Evolutionary conservation across 768 basidiomycete species (phyloP).

Genomic region (Trametes coccinea): DNA sequence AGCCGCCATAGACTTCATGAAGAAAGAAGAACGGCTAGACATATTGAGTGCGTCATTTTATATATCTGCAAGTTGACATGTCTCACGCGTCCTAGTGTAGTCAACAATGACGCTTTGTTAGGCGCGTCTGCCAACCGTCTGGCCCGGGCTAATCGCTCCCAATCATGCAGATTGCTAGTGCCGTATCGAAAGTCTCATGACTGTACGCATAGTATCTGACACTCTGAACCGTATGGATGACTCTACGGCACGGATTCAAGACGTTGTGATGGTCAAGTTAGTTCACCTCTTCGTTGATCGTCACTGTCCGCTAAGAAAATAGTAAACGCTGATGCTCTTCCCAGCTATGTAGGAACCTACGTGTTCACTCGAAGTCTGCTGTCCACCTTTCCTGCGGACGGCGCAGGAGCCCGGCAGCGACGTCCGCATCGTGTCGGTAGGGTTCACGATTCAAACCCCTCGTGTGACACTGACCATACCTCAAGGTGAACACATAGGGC

Average conservation of each 20-base stretch:
- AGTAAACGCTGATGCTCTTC: conserved; percentile 20
- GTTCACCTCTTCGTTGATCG: neutral
- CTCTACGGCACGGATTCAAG: conserved; percentile 36
- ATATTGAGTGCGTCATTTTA: conserved; percentile 35
- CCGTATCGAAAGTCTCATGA: neutral
- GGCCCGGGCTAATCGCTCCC: no score
- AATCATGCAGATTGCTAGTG: neutral
- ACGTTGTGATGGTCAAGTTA: conserved; percentile 47
- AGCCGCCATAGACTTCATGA: conserved; percentile 38
- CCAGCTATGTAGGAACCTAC: conserved; percentile 53
- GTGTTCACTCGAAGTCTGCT: conserved; percentile 56
- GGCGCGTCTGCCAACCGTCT: conserved; percentile 9
- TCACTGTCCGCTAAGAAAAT: neutral
- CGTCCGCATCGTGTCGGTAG: conserved; percentile 62
- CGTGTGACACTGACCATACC: neutral
- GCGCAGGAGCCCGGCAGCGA: conserved; percentile 49
- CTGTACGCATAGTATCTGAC: neutral
- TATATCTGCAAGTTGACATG: neutral
- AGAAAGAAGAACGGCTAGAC: conserved; percentile 43
- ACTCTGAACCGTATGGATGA: no score
- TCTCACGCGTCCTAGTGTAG: conserved; percentile 23
- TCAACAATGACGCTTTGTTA: conserved; percentile 60
- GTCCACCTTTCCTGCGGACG: conserved; percentile 50
- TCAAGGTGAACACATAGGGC: no score
- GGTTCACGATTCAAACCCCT: neutral